Conservation (phyloP, 371 early-diverging fungal genomes). For the Dichotomocladium elegans region DNA sequence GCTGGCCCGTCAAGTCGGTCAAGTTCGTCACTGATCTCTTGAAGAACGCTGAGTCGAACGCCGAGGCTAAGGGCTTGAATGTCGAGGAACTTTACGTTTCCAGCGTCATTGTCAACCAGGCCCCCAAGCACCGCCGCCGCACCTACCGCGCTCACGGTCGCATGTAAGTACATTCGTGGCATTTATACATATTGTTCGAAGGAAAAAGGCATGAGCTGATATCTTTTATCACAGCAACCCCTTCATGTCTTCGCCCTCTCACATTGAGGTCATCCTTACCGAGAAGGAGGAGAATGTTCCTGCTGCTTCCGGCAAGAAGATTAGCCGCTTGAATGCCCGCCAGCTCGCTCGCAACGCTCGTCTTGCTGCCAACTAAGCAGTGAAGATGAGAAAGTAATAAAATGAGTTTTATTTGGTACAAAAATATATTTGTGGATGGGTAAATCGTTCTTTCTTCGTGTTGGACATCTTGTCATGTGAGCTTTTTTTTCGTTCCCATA, state of each 20-base stretch:
- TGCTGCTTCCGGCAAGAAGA: constrained; percentile 58
- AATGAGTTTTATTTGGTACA: background rate
- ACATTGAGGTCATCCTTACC: constrained; percentile 91
- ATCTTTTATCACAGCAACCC: constrained; percentile 46
- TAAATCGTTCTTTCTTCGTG: background rate
- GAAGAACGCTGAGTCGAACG: constrained; percentile 96
- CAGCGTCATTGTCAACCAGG: constrained; percentile 98
- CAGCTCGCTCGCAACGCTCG: constrained; percentile 56
- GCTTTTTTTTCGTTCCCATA: too few relatives aligned
- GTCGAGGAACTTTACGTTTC: constrained; percentile 83
- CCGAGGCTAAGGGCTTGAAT: constrained; percentile 92
- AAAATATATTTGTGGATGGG: background rate
- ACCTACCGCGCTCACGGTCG: constrained; percentile 99
- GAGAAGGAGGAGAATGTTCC: constrained; percentile 80
- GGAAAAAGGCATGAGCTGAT: background rate
- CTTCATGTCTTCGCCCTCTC: constrained; percentile 96
- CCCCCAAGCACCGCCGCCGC: constrained; percentile 97
- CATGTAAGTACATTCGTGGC: too few relatives aligned
- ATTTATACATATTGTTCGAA: too few relatives aligned
- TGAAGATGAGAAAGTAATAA: background rate
- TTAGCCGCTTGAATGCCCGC: constrained; percentile 46
- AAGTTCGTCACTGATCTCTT: constrained; percentile 89
- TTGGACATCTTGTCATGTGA: too few relatives aligned
- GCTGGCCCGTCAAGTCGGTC: constrained; percentile 98
- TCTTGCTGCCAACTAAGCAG: constrained; percentile 6